Base-by-base conservation (phyloP, 2,329 filamentous ascomycete genomes). In the Aspergillus fischeri region DNA sequence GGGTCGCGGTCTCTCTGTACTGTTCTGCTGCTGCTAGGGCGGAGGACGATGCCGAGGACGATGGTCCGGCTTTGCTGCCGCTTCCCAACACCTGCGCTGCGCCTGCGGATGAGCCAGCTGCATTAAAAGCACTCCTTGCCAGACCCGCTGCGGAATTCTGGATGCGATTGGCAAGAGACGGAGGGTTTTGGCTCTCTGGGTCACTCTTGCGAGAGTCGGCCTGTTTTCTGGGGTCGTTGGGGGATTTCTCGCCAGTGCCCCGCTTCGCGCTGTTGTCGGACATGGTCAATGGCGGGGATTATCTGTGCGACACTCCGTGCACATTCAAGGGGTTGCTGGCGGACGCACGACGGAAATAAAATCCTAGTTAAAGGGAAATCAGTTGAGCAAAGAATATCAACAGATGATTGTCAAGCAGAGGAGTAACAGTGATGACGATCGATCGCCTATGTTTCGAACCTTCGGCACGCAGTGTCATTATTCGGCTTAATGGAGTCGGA, bases 61-160 rank as follows among this genome's bases (percentile, higher is more conserved):
- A 55, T 25, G 59, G 48, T 5, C 67, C 32, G 61, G 63, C 54
- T 54, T 68, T 63, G 56, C 63, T 55, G 65, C 60, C 55, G 62
- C 35, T 50, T 42, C 32, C 65, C 56, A 63, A 59, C 14, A 65
- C 49, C 14, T 65, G 60, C 9, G 65, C 63, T 20, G 67, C 52
- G 57, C 70, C 66, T 21, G 59, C 52, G 2, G 64, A 57, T 9
- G 66, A 52, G 24, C 53, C 51, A 3, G 68, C 58, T 24, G 63
- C 55, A 47, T 57, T 60, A 49, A 77, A 69, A n/a, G 68, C 62
- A 60, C 67, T 69, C 24, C 66, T 65, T 24, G 73, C 61, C 29
- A 77, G 67, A 0, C 67, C 66, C 11, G 63, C 67, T 29, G 75
- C 75, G 27, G 75, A 77, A 51, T 65, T 63, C 53, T 71, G 67